These are phyloP conservation scores for Plicaturopsis crispa DNA, from an alignment of 768 basidiomycete species.

Conservation along the genomic window DNA sequence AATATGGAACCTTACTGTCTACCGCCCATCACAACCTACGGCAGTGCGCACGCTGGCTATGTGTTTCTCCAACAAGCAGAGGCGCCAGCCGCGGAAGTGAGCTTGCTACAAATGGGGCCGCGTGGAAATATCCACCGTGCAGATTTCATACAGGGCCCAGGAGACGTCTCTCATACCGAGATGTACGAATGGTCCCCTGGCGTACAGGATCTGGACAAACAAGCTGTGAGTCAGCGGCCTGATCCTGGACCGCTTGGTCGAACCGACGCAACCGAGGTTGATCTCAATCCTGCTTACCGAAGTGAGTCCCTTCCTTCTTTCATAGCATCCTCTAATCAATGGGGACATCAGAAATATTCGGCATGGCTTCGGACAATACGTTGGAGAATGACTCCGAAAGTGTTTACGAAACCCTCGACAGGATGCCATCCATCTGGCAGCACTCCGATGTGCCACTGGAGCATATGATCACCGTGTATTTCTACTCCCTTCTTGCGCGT, in stretches of 20 bases:
- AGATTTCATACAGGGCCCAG: too few species aligned
- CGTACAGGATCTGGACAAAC: conserved; percentile 27
- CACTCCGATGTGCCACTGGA: conserved; percentile 38
- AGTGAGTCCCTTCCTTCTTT: conserved; percentile 28
- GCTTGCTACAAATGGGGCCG: conserved; percentile 40
- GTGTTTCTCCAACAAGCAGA: conserved; percentile 19
- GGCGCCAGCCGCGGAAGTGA: conserved; percentile 16
- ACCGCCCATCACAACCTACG: conserved; percentile 18
- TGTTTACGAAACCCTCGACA: conserved; percentile 43
- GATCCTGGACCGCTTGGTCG: conserved; percentile 37
- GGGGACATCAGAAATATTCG: conserved; percentile 30
- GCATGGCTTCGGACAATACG: conserved; percentile 16
- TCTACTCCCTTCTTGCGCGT: not conserved
- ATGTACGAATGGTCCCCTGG: conserved; percentile 33
- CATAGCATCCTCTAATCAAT: conserved; percentile 2
- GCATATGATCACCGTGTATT: conserved; percentile 54
- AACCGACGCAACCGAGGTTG: conserved; percentile 35
- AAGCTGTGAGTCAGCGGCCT: conserved; percentile 16
- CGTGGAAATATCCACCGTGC: conserved; percentile 37
- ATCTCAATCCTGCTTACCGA: conserved; percentile 48
- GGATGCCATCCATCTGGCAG: conserved; percentile 51
- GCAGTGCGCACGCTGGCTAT: conserved; percentile 22
- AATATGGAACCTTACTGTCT: conserved; percentile 38
- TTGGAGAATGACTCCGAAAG: conserved; percentile 28
- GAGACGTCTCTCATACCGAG: too few species aligned